Evolutionary conservation across 2,329 filamentous ascomycete genomes (phyloP).

Genomic region (Talaromyces marneffei): DNA sequence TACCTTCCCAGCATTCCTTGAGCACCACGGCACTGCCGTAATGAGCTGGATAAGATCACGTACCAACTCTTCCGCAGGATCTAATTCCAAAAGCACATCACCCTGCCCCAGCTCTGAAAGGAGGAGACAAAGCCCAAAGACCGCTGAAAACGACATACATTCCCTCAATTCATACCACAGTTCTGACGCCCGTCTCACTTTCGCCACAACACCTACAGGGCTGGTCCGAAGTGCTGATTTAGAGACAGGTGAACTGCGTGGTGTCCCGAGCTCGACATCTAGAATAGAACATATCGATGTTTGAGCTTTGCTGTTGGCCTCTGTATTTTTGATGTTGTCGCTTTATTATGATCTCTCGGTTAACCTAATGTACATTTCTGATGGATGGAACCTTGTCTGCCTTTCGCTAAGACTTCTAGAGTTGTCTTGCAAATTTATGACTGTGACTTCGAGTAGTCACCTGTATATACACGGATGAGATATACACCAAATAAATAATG

Average conservation of each 20-base stretch:
- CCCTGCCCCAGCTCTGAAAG: neutral
- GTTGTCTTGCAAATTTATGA: neutral
- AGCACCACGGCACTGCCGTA: neutral
- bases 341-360: neutral
- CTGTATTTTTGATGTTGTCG: neutral
- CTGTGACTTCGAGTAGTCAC: neutral
- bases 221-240: neutral
- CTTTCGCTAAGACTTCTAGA: neutral
- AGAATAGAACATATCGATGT: neutral
- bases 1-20: slow-evolving; percentile 5
- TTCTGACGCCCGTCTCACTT: neutral
- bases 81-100: neutral
- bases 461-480: neutral
- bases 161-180: slow-evolving; percentile 1
- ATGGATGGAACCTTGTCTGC: neutral
- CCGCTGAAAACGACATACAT: neutral
- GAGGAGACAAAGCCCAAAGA: neutral
- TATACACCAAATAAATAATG: neutral
- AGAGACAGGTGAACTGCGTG: neutral
- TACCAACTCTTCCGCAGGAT: neutral
- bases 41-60: neutral
- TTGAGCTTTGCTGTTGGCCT: neutral
- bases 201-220: neutral
- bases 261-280: neutral
- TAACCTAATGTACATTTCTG: neutral